Evolutionary conservation across 345 rosid species (phyloP), one percentile per base, ranked within the genome.

Genomic region (Eucalyptus sideroxylon): DNA sequence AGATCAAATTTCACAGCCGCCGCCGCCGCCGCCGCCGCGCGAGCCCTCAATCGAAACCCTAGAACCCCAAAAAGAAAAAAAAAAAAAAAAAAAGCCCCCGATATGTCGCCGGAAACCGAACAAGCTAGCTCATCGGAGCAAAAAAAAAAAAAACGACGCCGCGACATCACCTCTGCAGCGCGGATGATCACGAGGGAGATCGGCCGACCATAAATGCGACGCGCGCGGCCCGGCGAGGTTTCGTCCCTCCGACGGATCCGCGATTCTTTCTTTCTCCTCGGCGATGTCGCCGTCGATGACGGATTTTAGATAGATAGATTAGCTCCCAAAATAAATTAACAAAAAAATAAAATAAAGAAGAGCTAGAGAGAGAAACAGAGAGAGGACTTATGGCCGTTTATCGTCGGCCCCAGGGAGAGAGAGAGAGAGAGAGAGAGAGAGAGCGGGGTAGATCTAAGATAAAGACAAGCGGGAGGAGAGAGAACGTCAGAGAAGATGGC

Each of bases 151-250:
- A 8, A 16, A 37, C 3, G 16, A 86, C 86, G 51, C 37, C 83
- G 59, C 31, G 24, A 65, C 30, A 16, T 13, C 49, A 86, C 88
- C 90, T 86, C 65, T 8, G 65, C 50, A 83, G 45, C 69, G 65
- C 67, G 27, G 45, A 86, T 88, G 88, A 90, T 94, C 94, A 86
- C 92, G 89, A 92, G 90, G 92, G 72, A 65, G 95, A 95, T 94
- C 95, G n/a, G 83, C 91, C 91, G 96, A 95, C 90, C 91, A 59
- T 81, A 89, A 95, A 93, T 89, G 93, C 89, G 42, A 24, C 34
- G 34, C 89, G 87, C 40, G 34, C 87, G 62, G 92, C 94, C 95
- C 77, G 19, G 21, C 6, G 8, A 6, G 16, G 24, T 21, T 40
- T 15, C 10, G 19, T 40, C 51, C 83, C 27, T 40, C 83, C 47